These are phyloP conservation scores for Neurospora tetraspora DNA, from an alignment of 495 filamentous ascomycete species.

Conservation along the genomic window DNA sequence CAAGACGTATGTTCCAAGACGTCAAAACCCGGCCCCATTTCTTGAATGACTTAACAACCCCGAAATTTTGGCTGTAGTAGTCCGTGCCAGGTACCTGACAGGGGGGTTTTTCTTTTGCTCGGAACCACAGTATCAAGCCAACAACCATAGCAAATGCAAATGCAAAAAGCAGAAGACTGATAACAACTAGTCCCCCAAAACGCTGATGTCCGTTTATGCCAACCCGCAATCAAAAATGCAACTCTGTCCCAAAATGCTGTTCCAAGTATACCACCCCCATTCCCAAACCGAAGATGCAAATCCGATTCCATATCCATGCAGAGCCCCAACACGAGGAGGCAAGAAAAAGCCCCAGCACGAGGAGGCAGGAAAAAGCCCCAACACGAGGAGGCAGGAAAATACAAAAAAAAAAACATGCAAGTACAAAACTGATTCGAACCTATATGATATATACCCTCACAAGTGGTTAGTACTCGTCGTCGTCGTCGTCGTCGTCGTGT, in stretches of 20 bases:
- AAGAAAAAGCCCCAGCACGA: neutral
- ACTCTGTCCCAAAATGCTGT: neutral
- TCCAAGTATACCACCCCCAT: neutral
- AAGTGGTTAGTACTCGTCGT: neutral
- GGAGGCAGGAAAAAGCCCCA: neutral
- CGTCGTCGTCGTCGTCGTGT: neutral
- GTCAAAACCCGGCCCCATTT: no score
- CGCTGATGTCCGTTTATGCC: neutral
- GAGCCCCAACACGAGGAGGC: neutral
- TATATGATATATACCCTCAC: neutral
- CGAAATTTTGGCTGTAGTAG: no score
- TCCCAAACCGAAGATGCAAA: neutral
- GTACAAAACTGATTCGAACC: neutral
- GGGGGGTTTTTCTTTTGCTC: no score
- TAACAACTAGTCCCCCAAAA: neutral
- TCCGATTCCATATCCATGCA: neutral
- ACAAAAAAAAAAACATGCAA: neutral
- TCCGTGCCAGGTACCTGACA: no score
- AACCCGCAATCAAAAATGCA: neutral
- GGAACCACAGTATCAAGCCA: no score
- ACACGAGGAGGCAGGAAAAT: neutral
- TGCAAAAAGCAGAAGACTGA: neutral
- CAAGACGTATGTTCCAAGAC: no score
- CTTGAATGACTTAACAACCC: no score
- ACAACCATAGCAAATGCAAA: neutral